Evolutionary conservation across 176 grass and related monocot genomes (phyloP).

Genomic region (Carex scoparia): DNA sequence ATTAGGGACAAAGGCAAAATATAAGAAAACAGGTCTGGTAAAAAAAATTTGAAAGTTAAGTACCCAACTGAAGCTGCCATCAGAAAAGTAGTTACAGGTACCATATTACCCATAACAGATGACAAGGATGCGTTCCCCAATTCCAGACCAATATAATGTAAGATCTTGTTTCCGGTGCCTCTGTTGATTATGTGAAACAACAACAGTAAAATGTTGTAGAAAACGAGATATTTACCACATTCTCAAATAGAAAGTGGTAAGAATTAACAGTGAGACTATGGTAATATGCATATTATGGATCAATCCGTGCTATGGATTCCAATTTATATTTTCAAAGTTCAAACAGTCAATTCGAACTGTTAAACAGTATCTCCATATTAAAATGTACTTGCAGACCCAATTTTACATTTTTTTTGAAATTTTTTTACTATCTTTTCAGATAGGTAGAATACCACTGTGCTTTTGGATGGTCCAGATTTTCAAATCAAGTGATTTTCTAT

Average conservation of each 20-base stretch:
- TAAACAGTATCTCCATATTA: too few species aligned
- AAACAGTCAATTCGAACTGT: too few species aligned
- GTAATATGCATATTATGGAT: too few species aligned
- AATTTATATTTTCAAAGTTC: too few species aligned
- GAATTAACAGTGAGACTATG: background rate
- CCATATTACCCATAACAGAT: slow-evolving; percentile 2
- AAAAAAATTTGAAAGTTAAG: background rate
- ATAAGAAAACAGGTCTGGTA: background rate
- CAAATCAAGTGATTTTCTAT: too few species aligned
- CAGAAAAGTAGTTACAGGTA: slow-evolving; percentile 1
- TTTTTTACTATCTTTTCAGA: too few species aligned
- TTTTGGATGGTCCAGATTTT: too few species aligned
- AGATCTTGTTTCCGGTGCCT: slow-evolving; percentile 3
- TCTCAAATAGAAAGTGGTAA: background rate
- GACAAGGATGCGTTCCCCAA: background rate
- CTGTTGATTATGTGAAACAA: background rate
- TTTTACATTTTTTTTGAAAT: too few species aligned
- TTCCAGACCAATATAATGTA: slow-evolving; percentile 14
- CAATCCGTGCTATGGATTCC: too few species aligned
- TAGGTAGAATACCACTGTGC: too few species aligned
- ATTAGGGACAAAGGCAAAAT: background rate
- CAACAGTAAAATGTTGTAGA: background rate
- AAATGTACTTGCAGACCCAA: too few species aligned
- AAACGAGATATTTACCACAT: background rate
- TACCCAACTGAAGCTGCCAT: background rate